phyloP scores from a whole-genome alignment of 2,329 filamentous ascomycete genomes.

The Fusarium lyarnte region DNA sequence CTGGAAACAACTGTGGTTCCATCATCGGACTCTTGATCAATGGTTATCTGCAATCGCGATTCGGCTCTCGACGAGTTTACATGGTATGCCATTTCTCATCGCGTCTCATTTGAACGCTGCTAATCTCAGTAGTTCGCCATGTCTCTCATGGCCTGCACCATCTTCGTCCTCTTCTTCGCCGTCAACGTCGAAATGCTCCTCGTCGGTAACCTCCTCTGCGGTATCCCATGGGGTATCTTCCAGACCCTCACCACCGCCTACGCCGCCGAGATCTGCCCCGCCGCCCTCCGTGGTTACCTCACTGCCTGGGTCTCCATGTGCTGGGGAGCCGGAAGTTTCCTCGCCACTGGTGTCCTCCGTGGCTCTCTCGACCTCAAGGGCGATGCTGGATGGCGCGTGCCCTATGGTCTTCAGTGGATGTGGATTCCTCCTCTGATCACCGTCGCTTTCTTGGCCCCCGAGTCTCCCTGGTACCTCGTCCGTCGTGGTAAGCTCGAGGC shows the following conservation, averaged over 20 bases:
- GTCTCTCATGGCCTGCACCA: slow-evolving; percentile 51
- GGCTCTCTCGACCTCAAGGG: slow-evolving; percentile 50
- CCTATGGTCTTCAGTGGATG: slow-evolving; percentile 60
- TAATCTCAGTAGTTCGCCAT: slow-evolving; percentile 45
- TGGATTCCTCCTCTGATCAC: slow-evolving; percentile 56
- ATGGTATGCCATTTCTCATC: slow-evolving; percentile 48
- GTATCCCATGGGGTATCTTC: slow-evolving; percentile 58
- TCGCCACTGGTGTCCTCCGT: slow-evolving; percentile 54
- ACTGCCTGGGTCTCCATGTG: slow-evolving; percentile 60
- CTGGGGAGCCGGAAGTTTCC: slow-evolving; percentile 59
- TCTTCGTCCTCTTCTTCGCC: slow-evolving; percentile 60
- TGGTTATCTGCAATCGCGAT: slow-evolving; percentile 57
- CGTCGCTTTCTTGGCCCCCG: slow-evolving; percentile 55
- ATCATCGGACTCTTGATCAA: slow-evolving; percentile 61
- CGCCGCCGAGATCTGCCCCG: slow-evolving; percentile 57
- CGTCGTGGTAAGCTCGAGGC: slow-evolving; percentile 51
- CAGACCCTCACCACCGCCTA: slow-evolving; percentile 59
- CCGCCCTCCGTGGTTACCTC: slow-evolving; percentile 57
- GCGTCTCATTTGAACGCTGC: rapidly evolving
- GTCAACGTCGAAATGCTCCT: slow-evolving; percentile 52
- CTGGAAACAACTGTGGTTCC: slow-evolving; percentile 57
- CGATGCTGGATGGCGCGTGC: slow-evolving; percentile 57
- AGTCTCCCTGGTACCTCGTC: slow-evolving; percentile 61
- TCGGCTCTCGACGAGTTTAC: slow-evolving; percentile 58
- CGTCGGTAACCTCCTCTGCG: slow-evolving; percentile 56